Percentiles rank a stretch among this genome's conserved stretches.
Conservation (phyloP, 1,284 basidiomycete species). For the Fistulina hepatica region DNA sequence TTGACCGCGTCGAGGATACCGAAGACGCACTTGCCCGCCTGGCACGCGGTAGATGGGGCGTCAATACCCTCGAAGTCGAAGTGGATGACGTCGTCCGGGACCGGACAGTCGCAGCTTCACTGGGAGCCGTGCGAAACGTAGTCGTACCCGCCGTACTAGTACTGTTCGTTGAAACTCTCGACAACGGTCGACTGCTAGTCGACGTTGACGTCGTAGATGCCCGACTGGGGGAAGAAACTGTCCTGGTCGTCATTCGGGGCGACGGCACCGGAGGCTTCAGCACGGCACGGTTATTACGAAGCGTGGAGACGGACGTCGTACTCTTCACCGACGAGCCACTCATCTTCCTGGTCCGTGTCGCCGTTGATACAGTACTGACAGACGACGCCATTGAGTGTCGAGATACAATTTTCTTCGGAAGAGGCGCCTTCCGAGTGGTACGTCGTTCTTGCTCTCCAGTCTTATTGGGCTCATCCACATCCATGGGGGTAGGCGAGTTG, state of each 20-base stretch:
- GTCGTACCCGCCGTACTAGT: slow-evolving; percentile 8
- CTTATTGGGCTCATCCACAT: neutral
- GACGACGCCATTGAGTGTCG: slow-evolving; percentile 1
- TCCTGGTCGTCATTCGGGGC: no score
- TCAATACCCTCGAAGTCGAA: neutral
- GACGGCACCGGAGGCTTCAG: neutral
- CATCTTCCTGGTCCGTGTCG: neutral
- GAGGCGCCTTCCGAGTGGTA: slow-evolving; percentile 2
- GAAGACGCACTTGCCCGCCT: neutral
- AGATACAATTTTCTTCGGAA: slow-evolving; percentile 4
- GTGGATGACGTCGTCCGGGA: slow-evolving; percentile 13
- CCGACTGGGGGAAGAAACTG: neutral
- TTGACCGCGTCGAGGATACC: neutral
- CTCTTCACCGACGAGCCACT: neutral
- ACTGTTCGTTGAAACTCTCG: slow-evolving; percentile 7
- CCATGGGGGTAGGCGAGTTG: slow-evolving; percentile 2
- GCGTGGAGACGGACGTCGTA: neutral
- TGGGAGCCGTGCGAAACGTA: slow-evolving; percentile 10
- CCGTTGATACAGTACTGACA: neutral
- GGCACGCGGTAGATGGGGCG: neutral
- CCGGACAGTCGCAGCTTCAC: slow-evolving; percentile 1
- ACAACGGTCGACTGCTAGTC: neutral
- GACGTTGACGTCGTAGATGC: neutral
- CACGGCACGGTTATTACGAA: neutral
- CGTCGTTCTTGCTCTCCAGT: neutral